Base-by-base conservation (phyloP, 768 basidiomycete species). In the Tylopilus sp. region DNA sequence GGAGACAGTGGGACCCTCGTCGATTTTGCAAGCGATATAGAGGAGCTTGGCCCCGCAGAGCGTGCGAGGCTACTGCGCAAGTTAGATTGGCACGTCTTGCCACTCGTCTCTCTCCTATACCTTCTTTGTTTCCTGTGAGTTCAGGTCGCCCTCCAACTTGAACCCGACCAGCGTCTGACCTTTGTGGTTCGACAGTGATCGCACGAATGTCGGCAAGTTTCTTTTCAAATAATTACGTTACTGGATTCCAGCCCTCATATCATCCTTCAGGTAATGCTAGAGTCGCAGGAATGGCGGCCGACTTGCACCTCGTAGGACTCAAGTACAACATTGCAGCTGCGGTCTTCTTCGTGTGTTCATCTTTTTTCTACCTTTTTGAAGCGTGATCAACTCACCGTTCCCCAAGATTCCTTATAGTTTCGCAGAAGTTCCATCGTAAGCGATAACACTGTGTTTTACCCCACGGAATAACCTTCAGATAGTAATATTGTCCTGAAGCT, bases 51-150 rank as follows among this genome's bases (percentile, higher is more conserved):
- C 28, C 51, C 60, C 21, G 44, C 35, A 33, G 64, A 68, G 40
- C 64, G 62, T 22, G 43, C 53, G 3, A 63, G 57, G 51, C 46
- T 68, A 15, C 53, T 78, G 42, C 67, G 75, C 30, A 78, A 78
- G 59, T 57, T 78, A 21, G 77, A 78, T 57, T 60, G 66, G 55
- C 73, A 77, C 53, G 55, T 78, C 21, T 55, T 79, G 36, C 75
- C 76, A 5, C 67, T 76, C 42, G 69, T 77, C 33, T 74, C 74
- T 6, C 47, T 75, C 31, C 58, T 79, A 6, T 77, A 76, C 52
- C 63, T 78, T 39, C 65, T 76, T 44, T 77, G 73, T 9, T 78
- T 77, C 61, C 59, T 78, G 73, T 77, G 53, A 68, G 75, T 70
- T 22, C 8, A 12, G 6, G 26, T 30, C 11, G 18, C 35, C 5